phyloP scores from a whole-genome alignment of 176 grass and related monocot species.

The Zea mays region DNA sequence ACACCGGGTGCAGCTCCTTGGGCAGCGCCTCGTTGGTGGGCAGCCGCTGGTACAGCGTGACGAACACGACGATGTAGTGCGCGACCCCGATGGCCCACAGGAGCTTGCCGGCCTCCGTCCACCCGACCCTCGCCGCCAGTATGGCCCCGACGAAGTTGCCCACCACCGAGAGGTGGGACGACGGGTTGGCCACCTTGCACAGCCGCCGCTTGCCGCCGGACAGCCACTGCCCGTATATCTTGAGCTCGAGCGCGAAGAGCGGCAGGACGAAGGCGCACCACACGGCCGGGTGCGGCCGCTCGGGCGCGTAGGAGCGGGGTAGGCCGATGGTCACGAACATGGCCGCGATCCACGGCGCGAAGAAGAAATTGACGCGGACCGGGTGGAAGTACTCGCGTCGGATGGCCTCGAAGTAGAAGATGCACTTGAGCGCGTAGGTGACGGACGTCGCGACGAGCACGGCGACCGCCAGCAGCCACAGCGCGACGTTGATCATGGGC shows the following conservation, averaged over 20 bases:
- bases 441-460: conserved; percentile 56
- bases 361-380: conserved; percentile 96
- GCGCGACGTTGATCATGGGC: conserved; percentile 66
- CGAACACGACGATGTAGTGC: conserved; percentile 96
- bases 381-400: conserved; percentile 98
- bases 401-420: conserved; percentile 99
- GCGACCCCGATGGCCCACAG: conserved; percentile 84
- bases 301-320: conserved; percentile 49
- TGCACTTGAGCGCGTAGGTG: conserved; percentile 88
- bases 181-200: conserved; percentile 97
- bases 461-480: conserved; percentile 70
- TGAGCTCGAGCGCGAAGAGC: conserved; percentile 83
- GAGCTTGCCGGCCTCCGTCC: conserved; percentile 83
- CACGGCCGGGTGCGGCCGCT: conserved; percentile 59
- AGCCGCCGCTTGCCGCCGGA: conserved; percentile 88
- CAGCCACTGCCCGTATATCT: conserved; percentile 97
- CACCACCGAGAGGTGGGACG: conserved; percentile 89
- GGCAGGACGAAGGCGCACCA: conserved; percentile 73
- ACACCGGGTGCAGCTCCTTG: conserved; percentile 94
- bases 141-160: conserved; percentile 99
- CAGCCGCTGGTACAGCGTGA: conserved; percentile 88
- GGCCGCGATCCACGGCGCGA: conserved; percentile 86
- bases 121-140: conserved; percentile 83
- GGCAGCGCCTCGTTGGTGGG: conserved; percentile 93
- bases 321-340: conserved; percentile 93